A percentile compares a stretch with the other conserved stretches of the same genome.
These are phyloP conservation scores for Penicillium sp. DNA, from an alignment of 2,329 filamentous ascomycete genomes.

Conservation along the genomic window DNA sequence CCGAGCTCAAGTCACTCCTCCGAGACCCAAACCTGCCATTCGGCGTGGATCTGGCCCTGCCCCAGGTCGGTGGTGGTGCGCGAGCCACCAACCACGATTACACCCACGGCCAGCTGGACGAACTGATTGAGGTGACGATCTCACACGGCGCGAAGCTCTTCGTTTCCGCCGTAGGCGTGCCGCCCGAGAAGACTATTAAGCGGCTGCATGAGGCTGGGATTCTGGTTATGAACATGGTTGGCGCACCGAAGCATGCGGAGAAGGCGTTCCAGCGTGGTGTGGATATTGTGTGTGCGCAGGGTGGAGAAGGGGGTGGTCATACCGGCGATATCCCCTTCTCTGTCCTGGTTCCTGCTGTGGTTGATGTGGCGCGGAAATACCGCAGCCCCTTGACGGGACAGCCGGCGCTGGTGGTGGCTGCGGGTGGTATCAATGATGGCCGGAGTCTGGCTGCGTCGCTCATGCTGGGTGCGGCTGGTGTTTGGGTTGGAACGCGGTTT, in stretches of 20 bases:
- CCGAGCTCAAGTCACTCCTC: conserved; percentile 80
- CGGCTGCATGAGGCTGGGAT: conserved; percentile 78
- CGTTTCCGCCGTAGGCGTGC: conserved; percentile 85
- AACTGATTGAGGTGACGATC: conserved; percentile 84
- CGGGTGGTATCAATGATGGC: conserved; percentile 84
- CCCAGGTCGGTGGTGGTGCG: conserved; percentile 81
- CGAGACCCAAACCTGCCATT: conserved; percentile 72
- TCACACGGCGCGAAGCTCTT: conserved; percentile 83
- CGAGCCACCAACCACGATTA: conserved; percentile 96
- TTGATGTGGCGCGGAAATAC: conserved; percentile 77
- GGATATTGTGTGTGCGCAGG: conserved; percentile 89
- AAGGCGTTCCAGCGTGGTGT: conserved; percentile 87
- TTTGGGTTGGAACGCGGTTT: conserved; percentile 94
- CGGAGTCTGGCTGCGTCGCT: conserved; percentile 77
- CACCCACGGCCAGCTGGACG: conserved; percentile 83
- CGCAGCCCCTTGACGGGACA: conserved; percentile 70
- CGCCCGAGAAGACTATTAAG: conserved; percentile 72
- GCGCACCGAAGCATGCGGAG: conserved; percentile 84
- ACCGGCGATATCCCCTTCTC: conserved; percentile 84
- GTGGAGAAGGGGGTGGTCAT: conserved; percentile 90
- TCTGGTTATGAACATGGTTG: conserved; percentile 96
- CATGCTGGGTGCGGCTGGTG: conserved; percentile 85
- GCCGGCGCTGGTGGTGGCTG: conserved; percentile 80
- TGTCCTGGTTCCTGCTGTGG: conserved; percentile 85
- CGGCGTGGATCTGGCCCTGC: conserved; percentile 87